Percentiles rank a stretch among this genome's conserved stretches.
Evolutionary conservation across 768 basidiomycete species (phyloP).

Genomic region (Amanita rubescens): DNA sequence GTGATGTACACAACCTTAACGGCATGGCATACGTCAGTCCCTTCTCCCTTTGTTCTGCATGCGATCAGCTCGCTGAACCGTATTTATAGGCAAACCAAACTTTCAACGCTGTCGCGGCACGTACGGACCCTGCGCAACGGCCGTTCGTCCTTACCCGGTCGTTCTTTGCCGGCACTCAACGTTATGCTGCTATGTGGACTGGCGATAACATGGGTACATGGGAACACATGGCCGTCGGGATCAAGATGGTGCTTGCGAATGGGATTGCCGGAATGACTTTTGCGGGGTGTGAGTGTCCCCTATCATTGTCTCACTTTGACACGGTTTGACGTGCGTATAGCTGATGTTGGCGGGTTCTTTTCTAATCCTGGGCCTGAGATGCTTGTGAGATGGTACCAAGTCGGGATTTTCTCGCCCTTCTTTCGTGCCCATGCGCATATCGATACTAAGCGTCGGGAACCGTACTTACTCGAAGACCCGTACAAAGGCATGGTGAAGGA

Average conservation of each 20-base stretch:
- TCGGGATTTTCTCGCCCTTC: constrained; percentile 93
- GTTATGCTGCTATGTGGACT: constrained; percentile 97
- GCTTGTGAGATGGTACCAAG: constrained; percentile 95
- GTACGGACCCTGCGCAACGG: constrained; percentile 71
- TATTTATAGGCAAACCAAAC: constrained; percentile 70
- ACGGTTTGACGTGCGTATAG: constrained; percentile 31
- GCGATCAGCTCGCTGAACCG: not conserved
- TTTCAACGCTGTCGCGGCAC: constrained; percentile 65
- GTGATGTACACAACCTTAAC: constrained; percentile 95
- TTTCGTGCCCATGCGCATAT: constrained; percentile 98
- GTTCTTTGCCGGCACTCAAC: constrained; percentile 93
- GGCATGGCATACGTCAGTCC: constrained; percentile 83
- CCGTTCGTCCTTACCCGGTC: constrained; percentile 95
- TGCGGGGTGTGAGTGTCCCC: constrained; percentile 63
- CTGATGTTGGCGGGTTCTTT: constrained; percentile 98
- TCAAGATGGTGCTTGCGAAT: constrained; percentile 89
- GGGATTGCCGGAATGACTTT: constrained; percentile 89
- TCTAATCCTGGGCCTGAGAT: constrained; percentile 94
- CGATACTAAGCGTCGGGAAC: constrained; percentile 96
- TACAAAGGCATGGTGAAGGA: constrained; percentile 78
- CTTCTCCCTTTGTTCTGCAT: not conserved
- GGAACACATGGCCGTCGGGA: constrained; percentile 93
- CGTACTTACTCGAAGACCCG: constrained; percentile 86
- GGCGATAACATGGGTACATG: constrained; percentile 97
- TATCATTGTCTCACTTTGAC: not conserved